phyloP scores from a whole-genome alignment of 345 rosid genomes.

The Cardamine chenopodiifolia region DNA sequence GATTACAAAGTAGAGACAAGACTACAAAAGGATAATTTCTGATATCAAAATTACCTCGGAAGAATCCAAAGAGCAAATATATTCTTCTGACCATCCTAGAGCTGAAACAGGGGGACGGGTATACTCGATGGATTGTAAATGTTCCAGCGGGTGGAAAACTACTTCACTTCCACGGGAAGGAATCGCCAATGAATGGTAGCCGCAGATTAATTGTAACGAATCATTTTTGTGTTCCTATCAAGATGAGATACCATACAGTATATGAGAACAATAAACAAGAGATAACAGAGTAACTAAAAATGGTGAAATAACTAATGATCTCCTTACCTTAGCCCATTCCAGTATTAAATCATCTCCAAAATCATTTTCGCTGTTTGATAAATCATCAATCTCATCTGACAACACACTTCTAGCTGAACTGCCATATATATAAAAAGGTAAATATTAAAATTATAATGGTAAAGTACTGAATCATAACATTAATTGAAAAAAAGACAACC shows the following conservation, averaged over 20 bases:
- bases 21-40: slow-evolving; percentile 17
- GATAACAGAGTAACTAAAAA: slow-evolving; percentile 11
- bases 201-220: slow-evolving; percentile 77
- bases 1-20: slow-evolving; percentile 11
- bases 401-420: slow-evolving; percentile 83
- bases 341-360: slow-evolving; percentile 68
- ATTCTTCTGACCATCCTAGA: slow-evolving; percentile 56
- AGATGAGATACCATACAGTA: slow-evolving; percentile 31
- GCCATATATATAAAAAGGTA: slow-evolving; percentile 65
- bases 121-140: slow-evolving; percentile 81
- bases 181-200: slow-evolving; percentile 74
- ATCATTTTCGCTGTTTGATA: slow-evolving; percentile 56
- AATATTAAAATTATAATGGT: slow-evolving; percentile 42
- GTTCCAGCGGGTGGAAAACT: slow-evolving; percentile 85
- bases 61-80: slow-evolving; percentile 53
- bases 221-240: slow-evolving; percentile 81
- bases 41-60: slow-evolving; percentile 60
- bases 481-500: neutral
- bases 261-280: slow-evolving; percentile 30
- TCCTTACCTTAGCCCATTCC: slow-evolving; percentile 95
- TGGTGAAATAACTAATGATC: slow-evolving; percentile 24
- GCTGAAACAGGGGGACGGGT: slow-evolving; percentile 64
- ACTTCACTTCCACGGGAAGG: slow-evolving; percentile 70
- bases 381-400: slow-evolving; percentile 78
- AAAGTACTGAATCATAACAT: slow-evolving; percentile 28